Evolutionary conservation across 768 basidiomycete genomes (phyloP).

Genomic region (Amanita pallidorosea): DNA sequence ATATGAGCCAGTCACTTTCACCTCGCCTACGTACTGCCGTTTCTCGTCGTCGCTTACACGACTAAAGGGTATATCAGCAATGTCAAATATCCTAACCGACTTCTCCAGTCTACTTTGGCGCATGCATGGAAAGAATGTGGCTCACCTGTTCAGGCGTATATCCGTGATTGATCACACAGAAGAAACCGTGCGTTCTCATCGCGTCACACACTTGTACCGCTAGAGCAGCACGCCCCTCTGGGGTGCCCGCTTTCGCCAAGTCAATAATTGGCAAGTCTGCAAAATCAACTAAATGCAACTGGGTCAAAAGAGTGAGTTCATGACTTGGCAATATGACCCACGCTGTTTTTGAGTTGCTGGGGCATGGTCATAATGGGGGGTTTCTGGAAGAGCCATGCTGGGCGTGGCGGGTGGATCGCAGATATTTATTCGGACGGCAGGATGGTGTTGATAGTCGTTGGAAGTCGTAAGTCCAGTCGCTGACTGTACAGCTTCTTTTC

Average conservation of each 20-base stretch:
- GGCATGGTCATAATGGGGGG: background rate
- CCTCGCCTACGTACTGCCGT: constrained; percentile 19
- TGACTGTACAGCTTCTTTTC: no score
- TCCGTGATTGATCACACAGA: constrained; percentile 39
- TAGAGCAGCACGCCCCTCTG: constrained; percentile 25
- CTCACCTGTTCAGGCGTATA: constrained; percentile 27
- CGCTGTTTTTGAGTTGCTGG: constrained; percentile 10
- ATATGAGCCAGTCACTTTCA: constrained; percentile 37
- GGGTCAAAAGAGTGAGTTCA: background rate
- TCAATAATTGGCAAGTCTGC: constrained; percentile 47
- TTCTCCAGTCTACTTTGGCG: constrained; percentile 10
- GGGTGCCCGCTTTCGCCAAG: constrained; percentile 26
- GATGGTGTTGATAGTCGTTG: no score
- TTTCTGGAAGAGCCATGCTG: constrained; percentile 14
- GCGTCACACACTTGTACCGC: constrained; percentile 32
- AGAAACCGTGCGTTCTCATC: constrained; percentile 32
- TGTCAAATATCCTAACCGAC: constrained; percentile 37
- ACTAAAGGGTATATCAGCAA: constrained; percentile 35
- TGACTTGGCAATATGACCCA: background rate
- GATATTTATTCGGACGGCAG: no score
- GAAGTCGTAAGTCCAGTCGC: no score
- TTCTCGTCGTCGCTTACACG: constrained; percentile 33
- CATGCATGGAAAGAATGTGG: background rate
- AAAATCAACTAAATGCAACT: constrained; percentile 17
- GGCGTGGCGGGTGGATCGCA: background rate